phyloP scores from a whole-genome alignment of 352 stramenopile genomes.

The Pythium aristosporum region DNA sequence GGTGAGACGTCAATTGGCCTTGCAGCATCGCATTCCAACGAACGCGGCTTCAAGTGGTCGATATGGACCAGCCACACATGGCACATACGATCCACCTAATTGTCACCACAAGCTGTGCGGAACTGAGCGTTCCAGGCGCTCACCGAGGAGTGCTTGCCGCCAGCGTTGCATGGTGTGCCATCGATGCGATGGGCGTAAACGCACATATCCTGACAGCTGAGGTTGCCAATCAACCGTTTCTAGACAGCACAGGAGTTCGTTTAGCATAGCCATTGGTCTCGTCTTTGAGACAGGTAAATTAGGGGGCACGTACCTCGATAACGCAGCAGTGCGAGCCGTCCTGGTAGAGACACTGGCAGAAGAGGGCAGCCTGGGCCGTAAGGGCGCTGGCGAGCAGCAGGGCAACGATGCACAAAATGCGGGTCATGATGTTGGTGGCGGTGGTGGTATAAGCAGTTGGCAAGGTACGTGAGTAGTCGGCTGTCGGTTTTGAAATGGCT shows the following conservation, averaged over 20 bases:
- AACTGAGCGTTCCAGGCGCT: background rate
- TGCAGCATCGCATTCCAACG: too few species aligned
- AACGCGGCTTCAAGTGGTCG: too few species aligned
- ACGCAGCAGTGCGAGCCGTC: slow-evolving; percentile 8
- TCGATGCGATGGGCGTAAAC: background rate
- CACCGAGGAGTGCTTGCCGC: background rate
- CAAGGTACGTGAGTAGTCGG: background rate
- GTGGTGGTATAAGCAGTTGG: background rate
- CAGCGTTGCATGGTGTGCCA: background rate
- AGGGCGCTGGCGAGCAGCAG: background rate
- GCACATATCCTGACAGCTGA: background rate
- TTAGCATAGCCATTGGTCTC: background rate
- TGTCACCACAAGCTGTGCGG: background rate
- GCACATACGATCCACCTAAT: too few species aligned
- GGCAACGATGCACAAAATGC: background rate
- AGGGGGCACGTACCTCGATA: background rate
- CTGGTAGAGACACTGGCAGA: slow-evolving; percentile 7
- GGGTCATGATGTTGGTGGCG: background rate
- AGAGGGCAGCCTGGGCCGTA: background rate
- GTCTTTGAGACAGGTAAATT: background rate
- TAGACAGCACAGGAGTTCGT: background rate
- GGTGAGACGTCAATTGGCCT: too few species aligned
- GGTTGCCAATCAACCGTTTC: background rate
- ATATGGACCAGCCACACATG: too few species aligned
- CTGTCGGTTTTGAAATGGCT: background rate